Base-by-base conservation (phyloP, 2,329 filamentous ascomycete genomes). In the Plectosphaerella plurivora region DNA sequence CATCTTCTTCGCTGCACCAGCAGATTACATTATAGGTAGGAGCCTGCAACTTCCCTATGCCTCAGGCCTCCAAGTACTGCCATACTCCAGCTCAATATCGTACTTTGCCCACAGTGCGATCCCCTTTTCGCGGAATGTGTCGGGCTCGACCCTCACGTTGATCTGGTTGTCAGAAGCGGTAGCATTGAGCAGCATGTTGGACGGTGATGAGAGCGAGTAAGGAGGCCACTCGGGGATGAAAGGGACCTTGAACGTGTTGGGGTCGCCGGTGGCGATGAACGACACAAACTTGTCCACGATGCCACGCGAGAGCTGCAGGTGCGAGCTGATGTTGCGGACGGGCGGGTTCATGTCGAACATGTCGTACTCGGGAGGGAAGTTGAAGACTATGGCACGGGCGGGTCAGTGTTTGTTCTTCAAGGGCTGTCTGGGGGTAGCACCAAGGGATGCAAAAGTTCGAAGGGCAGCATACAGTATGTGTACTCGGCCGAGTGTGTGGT, bases 401-500 rank as follows among this genome's bases (percentile, higher is more conserved):
- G 5, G 22, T 22, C 22, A 22, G 22, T 22, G n/a, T n/a, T n/a
- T n/a, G n/a, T n/a, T n/a, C n/a, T n/a, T n/a, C n/a, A n/a, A n/a
- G n/a, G n/a, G n/a, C n/a, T n/a, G n/a, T n/a, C n/a, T n/a, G n/a
- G n/a, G n/a, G n/a, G n/a, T n/a, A n/a, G n/a, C n/a, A n/a, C n/a
- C n/a, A n/a, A n/a, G n/a, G n/a, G n/a, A 22, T 22, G 22, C 22
- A 22, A 22, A 3, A 5, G 22, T 5, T 22, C 22, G 22, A 22
- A 22, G 22, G 22, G 5, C 5, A 5, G 22, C 22, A 22, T 22
- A 22, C 22, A 56, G 49, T 60, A 60, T 18, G 58, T 42, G 35
- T 57, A 59, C 47, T 60, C 57, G 9, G 55, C 35, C 37, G 55
- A 54, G 51, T 60, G 58, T 15, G 47, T 53, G 25, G 57, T 47